phyloP scores from a whole-genome alignment of 176 grass and related monocot species.

The Aechmea fasciata region DNA sequence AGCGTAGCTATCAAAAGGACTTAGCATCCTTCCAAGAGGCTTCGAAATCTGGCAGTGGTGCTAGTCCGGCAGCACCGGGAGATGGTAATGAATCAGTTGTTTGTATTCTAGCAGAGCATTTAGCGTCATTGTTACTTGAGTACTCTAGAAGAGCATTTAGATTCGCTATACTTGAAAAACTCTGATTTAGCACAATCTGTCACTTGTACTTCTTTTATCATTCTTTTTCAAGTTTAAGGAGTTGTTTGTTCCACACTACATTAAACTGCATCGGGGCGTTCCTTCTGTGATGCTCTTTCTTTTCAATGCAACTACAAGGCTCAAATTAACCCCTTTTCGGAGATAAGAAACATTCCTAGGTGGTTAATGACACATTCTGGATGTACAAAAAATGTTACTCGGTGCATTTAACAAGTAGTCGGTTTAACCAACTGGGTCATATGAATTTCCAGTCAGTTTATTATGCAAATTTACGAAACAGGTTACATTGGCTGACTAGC shows the following conservation, averaged over 20 bases:
- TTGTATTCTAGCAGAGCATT: constrained; percentile 39
- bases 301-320: neutral
- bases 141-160: too few relatives aligned
- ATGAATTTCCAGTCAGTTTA: neutral
- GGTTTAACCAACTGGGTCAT: neutral
- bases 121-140: constrained; percentile 11
- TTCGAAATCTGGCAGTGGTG: constrained; percentile 9
- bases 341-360: neutral
- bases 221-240: too few relatives aligned
- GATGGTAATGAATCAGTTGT: constrained; percentile 35
- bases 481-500: neutral
- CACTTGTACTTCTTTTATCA: too few relatives aligned
- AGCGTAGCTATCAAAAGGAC: constrained; percentile 84
- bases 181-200: too few relatives aligned
- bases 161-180: too few relatives aligned
- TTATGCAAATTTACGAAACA: neutral
- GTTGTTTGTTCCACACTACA: too few relatives aligned
- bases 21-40: constrained; percentile 32
- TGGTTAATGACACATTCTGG: neutral
- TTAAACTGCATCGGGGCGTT: neutral
- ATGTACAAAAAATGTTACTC: neutral
- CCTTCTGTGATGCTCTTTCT: neutral
- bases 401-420: too few relatives aligned
- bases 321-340: neutral
- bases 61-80: constrained; percentile 24